Conservation (phyloP, 352 stramenopile species). For the Globisporangium iwayamae region DNA sequence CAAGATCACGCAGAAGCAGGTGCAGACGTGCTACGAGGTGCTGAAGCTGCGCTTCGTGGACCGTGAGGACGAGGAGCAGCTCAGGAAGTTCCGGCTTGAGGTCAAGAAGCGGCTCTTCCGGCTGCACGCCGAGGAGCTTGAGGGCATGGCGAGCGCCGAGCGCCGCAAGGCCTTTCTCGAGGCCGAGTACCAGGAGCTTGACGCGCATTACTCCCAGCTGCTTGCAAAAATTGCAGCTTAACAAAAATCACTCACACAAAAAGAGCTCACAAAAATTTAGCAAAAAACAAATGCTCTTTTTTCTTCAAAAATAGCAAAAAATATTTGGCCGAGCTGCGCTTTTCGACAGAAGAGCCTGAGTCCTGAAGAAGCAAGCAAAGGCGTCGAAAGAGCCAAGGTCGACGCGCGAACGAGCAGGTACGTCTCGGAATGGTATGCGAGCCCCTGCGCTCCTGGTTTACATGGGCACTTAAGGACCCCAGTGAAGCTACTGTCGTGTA, state of each 20-base stretch:
- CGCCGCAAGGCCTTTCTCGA: slow-evolving; percentile 80
- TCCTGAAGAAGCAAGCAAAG: slow-evolving; percentile 5
- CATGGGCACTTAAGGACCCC: not conserved
- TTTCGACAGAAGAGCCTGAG: not conserved
- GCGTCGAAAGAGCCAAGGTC: not conserved
- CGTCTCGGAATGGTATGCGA: not conserved
- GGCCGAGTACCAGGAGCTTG: slow-evolving; percentile 48
- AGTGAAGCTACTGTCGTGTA: not conserved
- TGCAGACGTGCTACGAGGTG: slow-evolving; percentile 78
- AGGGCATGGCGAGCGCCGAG: slow-evolving; percentile 62
- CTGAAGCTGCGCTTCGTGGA: slow-evolving; percentile 64
- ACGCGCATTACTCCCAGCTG: slow-evolving; percentile 51
- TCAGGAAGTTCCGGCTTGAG: slow-evolving; percentile 72
- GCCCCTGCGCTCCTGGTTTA: not conserved
- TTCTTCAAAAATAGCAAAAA: no score
- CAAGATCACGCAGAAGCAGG: slow-evolving; percentile 76
- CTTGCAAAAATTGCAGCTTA: slow-evolving; percentile 18
- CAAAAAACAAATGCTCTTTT: no score
- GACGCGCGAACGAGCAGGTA: not conserved
- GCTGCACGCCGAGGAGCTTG: slow-evolving; percentile 63
- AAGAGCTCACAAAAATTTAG: no score
- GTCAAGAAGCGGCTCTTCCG: slow-evolving; percentile 81
- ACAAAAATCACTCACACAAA: not conserved
- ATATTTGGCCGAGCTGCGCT: not conserved
- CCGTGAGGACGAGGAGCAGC: slow-evolving; percentile 37